Evolutionary conservation across 192 early-diverging fungal genomes (phyloP), one percentile per base, ranked within the genome.

Genomic region (Thoreauomyces humboldtii): DNA sequence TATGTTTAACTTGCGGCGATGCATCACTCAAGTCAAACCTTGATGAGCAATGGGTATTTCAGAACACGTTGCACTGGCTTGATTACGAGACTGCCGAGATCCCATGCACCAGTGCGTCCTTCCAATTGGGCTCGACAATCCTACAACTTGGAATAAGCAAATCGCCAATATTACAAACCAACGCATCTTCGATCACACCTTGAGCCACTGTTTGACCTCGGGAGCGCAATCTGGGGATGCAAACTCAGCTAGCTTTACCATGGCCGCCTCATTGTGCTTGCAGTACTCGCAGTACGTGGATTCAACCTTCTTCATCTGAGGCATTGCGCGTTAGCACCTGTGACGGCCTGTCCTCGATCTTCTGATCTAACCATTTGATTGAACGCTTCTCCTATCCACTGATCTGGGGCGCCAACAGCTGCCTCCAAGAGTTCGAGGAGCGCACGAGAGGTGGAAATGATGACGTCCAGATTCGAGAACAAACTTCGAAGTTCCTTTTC

Each of bases 21-120:
- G 47, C 47, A 50, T 24, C 29, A 52, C 4, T 5, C 50, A 22
- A 24, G 27, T 45, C 55, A 53, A 79, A 86, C 85, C 58, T 87
- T 86, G 33, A 98, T 75, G 51, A 98, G 74, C 2, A 98, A 75
- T 1, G 95, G 95, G 69, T 95, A 95, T 73, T 95, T 94, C n/a
- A 98, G 76, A n/a, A 98, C 90, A 32, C 95, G 83, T 73, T 98
- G 95, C 7, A 98, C 93, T 14, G 95, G 95, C 67, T 98, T 98
- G 73, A 98, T 93, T 5, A 98, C 75, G 66, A 98, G 73, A 61
- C 87, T 89, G 0, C 88, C 81, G 61, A 98, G 76, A 74, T 98
- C 95, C 95, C 95, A 98, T 55, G 90, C 90, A 27, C 80, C 84
- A 1, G 94, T 94, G 62, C 77, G 71, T 5, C 86, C 89, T 47